Percentiles rank a stretch among this genome's conserved stretches.
Evolutionary conservation across 345 rosid species (phyloP).

Genomic region (Eucalyptus microcorys): DNA sequence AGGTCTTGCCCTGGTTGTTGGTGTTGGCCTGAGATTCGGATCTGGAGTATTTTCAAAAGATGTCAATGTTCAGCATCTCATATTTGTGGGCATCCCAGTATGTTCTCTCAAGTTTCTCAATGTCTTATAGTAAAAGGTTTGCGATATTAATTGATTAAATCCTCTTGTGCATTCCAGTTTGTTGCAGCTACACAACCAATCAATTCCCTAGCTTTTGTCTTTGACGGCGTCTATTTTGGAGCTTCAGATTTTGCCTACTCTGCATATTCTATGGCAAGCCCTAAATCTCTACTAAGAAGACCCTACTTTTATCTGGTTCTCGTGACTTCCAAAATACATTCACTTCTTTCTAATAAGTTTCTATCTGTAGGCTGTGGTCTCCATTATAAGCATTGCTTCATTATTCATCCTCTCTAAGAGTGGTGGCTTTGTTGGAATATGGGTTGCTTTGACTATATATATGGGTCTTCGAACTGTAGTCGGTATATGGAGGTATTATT

Average conservation of each 20-base stretch:
- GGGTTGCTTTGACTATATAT: slow-evolving; percentile 78
- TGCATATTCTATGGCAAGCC: slow-evolving; percentile 56
- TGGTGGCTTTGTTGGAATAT: slow-evolving; percentile 70
- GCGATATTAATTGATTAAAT: not conserved
- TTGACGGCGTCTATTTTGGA: slow-evolving; percentile 90
- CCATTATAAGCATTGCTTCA: slow-evolving; percentile 42
- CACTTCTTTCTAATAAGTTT: not conserved
- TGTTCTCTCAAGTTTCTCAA: not conserved
- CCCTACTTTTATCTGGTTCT: not conserved
- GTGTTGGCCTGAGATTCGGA: slow-evolving; percentile 60
- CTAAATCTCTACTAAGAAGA: not conserved
- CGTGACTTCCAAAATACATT: not conserved
- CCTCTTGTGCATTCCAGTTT: slow-evolving; percentile 24
- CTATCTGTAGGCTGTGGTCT: slow-evolving; percentile 43
- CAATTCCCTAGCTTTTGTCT: slow-evolving; percentile 81
- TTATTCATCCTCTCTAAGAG: slow-evolving; percentile 41
- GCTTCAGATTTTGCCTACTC: slow-evolving; percentile 91
- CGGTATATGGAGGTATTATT: slow-evolving; percentile 68
- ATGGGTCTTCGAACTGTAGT: slow-evolving; percentile 72
- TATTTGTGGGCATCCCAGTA: slow-evolving; percentile 76
- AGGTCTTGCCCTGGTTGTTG: slow-evolving; percentile 62
- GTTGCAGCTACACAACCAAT: slow-evolving; percentile 94
- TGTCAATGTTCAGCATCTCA: slow-evolving; percentile 46
- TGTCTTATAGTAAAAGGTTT: not conserved
- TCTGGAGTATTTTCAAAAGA: slow-evolving; percentile 65